Evolutionary conservation across 2,329 filamentous ascomycete genomes (phyloP).

Genomic region (Pyrenophora tritici-repentis): DNA sequence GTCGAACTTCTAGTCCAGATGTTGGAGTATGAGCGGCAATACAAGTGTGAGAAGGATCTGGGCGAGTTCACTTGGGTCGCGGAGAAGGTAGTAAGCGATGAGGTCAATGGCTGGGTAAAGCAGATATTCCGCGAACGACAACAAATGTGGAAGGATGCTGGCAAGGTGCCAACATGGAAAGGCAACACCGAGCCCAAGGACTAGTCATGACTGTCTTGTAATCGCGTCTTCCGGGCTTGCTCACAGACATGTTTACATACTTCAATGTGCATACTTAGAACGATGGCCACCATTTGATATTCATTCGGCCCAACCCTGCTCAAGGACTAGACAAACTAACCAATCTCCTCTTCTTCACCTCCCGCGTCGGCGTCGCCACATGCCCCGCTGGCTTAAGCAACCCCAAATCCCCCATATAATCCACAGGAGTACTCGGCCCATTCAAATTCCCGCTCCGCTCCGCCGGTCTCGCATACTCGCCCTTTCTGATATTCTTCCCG

Average conservation of each 20-base stretch:
- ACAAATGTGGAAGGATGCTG: constrained; percentile 66
- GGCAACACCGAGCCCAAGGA: constrained; percentile 31
- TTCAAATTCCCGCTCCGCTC: neutral
- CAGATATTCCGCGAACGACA: constrained; percentile 78
- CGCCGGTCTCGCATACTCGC: constrained; percentile 10
- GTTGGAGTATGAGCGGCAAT: constrained; percentile 87
- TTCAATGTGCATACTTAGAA: too few relatives aligned
- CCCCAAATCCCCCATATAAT: neutral
- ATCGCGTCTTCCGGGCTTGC: neutral
- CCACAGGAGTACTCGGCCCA: constrained; percentile 1
- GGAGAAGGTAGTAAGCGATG: constrained; percentile 71
- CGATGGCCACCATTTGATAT: too few relatives aligned
- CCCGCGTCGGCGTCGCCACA: neutral
- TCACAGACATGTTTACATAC: too few relatives aligned
- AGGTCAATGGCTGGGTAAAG: constrained; percentile 79
- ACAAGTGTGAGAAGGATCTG: constrained; percentile 70
- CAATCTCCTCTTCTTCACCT: constrained; percentile 24
- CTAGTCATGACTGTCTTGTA: neutral
- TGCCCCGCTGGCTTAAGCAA: neutral
- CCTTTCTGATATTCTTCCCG: constrained; percentile 34
- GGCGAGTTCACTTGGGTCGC: constrained; percentile 86
- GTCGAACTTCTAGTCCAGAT: constrained; percentile 94
- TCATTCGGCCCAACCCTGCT: neutral
- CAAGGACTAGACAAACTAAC: constrained; percentile 21
- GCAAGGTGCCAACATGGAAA: constrained; percentile 42